Conservation (phyloP, 148 eudicot species). For the Spergularia bocconei region DNA sequence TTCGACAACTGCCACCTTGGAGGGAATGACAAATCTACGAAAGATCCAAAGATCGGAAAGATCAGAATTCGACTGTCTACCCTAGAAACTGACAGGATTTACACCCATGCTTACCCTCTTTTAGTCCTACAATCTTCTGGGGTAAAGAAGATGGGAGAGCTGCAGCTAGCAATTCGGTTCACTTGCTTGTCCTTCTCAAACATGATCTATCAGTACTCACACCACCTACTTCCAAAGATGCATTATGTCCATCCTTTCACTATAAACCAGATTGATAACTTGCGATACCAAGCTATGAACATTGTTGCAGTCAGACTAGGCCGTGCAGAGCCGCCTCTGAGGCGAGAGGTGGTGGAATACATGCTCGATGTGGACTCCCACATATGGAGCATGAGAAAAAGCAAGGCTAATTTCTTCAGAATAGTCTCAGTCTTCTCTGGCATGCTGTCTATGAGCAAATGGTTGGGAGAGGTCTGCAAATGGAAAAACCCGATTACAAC, state of each 20-base stretch:
- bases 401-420: slow-evolving; percentile 41
- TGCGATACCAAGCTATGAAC: slow-evolving; percentile 38
- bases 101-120: slow-evolving; percentile 37
- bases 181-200: slow-evolving; percentile 35
- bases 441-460: slow-evolving; percentile 33
- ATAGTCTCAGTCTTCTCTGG: slow-evolving; percentile 37
- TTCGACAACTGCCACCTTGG: slow-evolving; percentile 40
- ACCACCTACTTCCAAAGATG: slow-evolving; percentile 33
- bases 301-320: slow-evolving; percentile 35
- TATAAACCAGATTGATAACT: slow-evolving; percentile 33
- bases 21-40: slow-evolving; percentile 23
- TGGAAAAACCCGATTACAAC: slow-evolving; percentile 40
- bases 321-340: slow-evolving; percentile 39
- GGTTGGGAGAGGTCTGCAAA: slow-evolving; percentile 37
- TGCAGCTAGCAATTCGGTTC: slow-evolving; percentile 37
- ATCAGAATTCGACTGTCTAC: slow-evolving; percentile 37
- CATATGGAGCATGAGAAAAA: slow-evolving; percentile 43
- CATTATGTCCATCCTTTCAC: slow-evolving; percentile 41
- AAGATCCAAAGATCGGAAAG: slow-evolving; percentile 37
- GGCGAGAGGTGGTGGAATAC: slow-evolving; percentile 37
- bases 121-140: slow-evolving; percentile 37
- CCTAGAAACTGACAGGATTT: slow-evolving; percentile 33
- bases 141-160: slow-evolving; percentile 39
- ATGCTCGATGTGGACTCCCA: slow-evolving; percentile 39
- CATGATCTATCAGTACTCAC: slow-evolving; percentile 36